Percentiles rank a stretch among this genome's conserved stretches.
Evolutionary conservation across 805 yeast species (phyloP).

Genomic region (Candida awuae): DNA sequence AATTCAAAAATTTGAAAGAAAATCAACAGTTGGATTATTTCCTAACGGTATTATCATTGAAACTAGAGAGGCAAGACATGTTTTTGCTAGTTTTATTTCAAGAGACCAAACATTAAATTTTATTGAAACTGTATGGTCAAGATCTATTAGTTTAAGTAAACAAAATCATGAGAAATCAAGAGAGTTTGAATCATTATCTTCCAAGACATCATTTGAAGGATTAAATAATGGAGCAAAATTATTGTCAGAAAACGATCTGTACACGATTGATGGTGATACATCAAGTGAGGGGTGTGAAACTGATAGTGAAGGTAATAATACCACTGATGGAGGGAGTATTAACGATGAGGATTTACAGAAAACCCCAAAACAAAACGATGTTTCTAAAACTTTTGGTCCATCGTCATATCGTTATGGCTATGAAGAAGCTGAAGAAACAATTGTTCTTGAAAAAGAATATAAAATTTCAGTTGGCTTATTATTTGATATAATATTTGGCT

Average conservation of each 20-base stretch:
- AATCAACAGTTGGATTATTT: conserved; percentile 78
- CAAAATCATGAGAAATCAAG: conserved; percentile 21
- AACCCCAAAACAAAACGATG: neutral
- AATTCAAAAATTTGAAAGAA: conserved; percentile 66
- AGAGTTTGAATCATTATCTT: conserved; percentile 18
- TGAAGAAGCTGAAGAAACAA: conserved; percentile 40
- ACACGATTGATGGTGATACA: conserved; percentile 28
- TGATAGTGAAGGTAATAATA: conserved; percentile 21
- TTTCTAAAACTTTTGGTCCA: conserved; percentile 50
- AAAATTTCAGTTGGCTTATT: conserved; percentile 74
- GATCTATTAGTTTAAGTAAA: conserved; percentile 28
- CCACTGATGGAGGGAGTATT: conserved; percentile 9
- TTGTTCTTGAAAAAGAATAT: conserved; percentile 42
- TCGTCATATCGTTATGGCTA: conserved; percentile 44
- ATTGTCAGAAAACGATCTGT: conserved; percentile 26
- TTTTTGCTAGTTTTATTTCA: conserved; percentile 80
- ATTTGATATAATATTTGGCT: conserved; percentile 64
- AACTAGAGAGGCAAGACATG: conserved; percentile 55
- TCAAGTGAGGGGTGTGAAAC: conserved; percentile 13
- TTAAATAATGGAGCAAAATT: conserved; percentile 4
- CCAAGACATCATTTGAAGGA: conserved; percentile 12
- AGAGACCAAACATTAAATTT: conserved; percentile 72
- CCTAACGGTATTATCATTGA: conserved; percentile 81
- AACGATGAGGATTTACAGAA: too few species aligned
- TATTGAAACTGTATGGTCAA: conserved; percentile 63